Base-by-base conservation (phyloP, 2,329 filamentous ascomycete genomes). In the Pleurostoma richardsiae region DNA sequence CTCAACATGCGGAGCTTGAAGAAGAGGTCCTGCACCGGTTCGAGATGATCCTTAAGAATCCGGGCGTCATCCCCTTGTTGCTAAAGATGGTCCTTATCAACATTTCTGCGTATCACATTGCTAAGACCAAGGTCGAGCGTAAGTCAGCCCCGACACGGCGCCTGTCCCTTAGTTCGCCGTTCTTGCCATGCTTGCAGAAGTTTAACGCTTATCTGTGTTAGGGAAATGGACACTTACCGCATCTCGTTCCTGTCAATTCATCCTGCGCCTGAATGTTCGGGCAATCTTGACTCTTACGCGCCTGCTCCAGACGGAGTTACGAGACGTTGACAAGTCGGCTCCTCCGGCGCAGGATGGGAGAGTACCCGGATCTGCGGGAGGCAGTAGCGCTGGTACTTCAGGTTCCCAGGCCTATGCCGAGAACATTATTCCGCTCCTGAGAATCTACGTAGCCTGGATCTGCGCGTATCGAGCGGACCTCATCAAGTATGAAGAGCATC, bases 21-120 rank as follows among this genome's bases (percentile, higher is more conserved):
- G 82, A 82, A 48, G 90, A 96, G 62, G 86, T 97, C 10, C 73
- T 96, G 50, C 84, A 86, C 56, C 86, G 90, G 43, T 71, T 96
- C 36, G 79, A 83, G 42, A 79, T 86, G 54, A 81, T 88, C 30
- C 71, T 94, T 29, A 90, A 87, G 60, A 80, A 83, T 51, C 76
- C 82, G 7, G 76, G 79, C 2, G 74, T 86, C 42, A 79, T 84
- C 40, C 75, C 76, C 10, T 77, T 81, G 10, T 64, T 96, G 29
- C 78, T 88, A 52, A 94, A 90, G 61, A 86, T 96, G 65, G 80
- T 88, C 5, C 71, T 96, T 40, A 82, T 92, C 55, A 97, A 95
- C 58, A 86, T 97, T 51, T 83, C 89, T 5, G 89, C 91, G 5
- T 89, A 94, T 62, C 80, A 85, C 53, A 77, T 88, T 59, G 85